These are phyloP conservation scores for Diospyros kaki DNA, from an alignment of 148 eudicot genomes.

Conservation along the genomic window DNA sequence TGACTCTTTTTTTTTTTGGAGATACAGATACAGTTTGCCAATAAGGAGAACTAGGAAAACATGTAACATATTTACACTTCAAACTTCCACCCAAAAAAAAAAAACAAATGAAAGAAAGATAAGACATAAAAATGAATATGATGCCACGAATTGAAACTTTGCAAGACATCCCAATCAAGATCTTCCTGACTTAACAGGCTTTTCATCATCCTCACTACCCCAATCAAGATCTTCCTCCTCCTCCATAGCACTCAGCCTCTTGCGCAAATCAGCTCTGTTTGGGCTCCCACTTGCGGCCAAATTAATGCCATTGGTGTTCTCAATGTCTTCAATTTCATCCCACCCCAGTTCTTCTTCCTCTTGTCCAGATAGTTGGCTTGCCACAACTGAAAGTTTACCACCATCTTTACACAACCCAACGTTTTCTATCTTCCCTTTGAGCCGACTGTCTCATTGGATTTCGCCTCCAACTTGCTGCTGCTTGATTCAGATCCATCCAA, in stretches of 20 bases:
- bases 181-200: conserved; percentile 32
- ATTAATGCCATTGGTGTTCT: conserved; percentile 29
- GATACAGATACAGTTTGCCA: too few relatives aligned
- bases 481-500: conserved; percentile 23
- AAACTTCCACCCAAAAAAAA: too few relatives aligned
- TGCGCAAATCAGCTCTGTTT: conserved; percentile 35
- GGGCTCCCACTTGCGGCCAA: conserved; percentile 18
- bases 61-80: too few relatives aligned
- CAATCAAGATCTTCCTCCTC: conserved; percentile 42
- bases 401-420: conserved; percentile 28
- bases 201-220: conserved; percentile 56
- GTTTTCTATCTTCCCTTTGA: conserved; percentile 36
- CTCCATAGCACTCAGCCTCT: conserved; percentile 37
- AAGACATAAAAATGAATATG: too few relatives aligned
- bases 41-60: too few relatives aligned
- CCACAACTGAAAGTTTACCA: conserved; percentile 44
- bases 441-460: conserved; percentile 25
- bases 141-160: too few relatives aligned
- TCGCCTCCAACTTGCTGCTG: conserved; percentile 15
- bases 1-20: too few relatives aligned
- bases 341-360: conserved; percentile 58
- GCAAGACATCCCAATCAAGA: too few relatives aligned
- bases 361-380: conserved; percentile 36
- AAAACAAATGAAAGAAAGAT: too few relatives aligned
- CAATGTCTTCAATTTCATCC: conserved; percentile 59